These are phyloP conservation scores for Kickxella alabastrina DNA, from an alignment of 192 early-diverging fungal genomes.

Conservation along the genomic window DNA sequence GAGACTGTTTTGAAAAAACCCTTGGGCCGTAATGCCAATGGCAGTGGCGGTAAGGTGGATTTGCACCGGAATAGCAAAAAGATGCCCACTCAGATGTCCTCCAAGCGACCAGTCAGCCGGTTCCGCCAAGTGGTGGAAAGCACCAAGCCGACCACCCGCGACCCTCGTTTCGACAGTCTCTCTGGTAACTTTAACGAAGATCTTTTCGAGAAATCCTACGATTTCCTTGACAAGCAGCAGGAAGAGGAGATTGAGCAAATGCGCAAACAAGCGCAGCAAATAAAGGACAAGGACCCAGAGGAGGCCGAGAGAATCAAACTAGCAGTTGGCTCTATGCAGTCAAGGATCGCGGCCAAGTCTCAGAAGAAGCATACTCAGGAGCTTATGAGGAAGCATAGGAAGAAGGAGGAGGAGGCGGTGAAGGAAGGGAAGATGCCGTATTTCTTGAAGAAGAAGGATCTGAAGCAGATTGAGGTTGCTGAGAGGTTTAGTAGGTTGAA, in stretches of 20 bases:
- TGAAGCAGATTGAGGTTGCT: conserved; percentile 76
- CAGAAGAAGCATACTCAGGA: conserved; percentile 54
- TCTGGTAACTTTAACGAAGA: conserved; percentile 89
- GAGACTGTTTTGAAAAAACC: no score
- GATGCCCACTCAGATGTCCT: conserved; percentile 33
- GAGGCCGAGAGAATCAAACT: conserved; percentile 59
- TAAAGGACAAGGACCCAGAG: conserved; percentile 55
- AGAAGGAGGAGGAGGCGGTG: conserved; percentile 75
- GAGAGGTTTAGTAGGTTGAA: conserved; percentile 79
- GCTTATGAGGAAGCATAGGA: conserved; percentile 73
- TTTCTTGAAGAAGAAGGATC: conserved; percentile 84
- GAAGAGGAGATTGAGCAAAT: conserved; percentile 70
- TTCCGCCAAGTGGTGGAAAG: conserved; percentile 46
- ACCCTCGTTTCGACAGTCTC: conserved; percentile 90
- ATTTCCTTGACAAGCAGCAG: conserved; percentile 79
- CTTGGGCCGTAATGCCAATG: conserved; percentile 1
- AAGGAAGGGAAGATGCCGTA: conserved; percentile 91
- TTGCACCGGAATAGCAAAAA: conserved; percentile 16
- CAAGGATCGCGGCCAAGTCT: conserved; percentile 41
- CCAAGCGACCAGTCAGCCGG: conserved; percentile 46
- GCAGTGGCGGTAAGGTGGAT: conserved; percentile 1
- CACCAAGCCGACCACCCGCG: conserved; percentile 52
- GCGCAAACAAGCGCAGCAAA: conserved; percentile 59
- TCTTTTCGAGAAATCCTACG: conserved; percentile 88
- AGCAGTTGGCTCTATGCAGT: conserved; percentile 61